Evolutionary conservation across 495 filamentous ascomycete genomes (phyloP).

Genomic region (Paragyromitra xinjiangensis): DNA sequence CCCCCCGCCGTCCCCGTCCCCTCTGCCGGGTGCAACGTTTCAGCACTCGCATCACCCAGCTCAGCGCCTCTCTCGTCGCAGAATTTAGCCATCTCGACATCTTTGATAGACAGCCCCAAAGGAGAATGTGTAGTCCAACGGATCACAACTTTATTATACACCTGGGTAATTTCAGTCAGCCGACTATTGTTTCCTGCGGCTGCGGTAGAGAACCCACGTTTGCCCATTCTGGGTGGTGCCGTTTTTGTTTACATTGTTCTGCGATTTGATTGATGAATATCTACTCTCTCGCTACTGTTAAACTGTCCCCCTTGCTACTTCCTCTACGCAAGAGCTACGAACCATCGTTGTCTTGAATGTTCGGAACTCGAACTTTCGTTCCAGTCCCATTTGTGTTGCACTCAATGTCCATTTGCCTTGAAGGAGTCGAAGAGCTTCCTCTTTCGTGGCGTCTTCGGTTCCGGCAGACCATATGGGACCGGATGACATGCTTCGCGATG

Average conservation of each 20-base stretch:
- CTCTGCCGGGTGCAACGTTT: conserved; percentile 34
- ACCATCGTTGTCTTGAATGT: conserved; percentile 72
- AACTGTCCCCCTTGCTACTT: background rate
- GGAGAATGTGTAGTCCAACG: conserved; percentile 80
- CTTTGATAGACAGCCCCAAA: conserved; percentile 73
- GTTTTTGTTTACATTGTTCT: conserved; percentile 49
- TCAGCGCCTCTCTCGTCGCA: conserved; percentile 70
- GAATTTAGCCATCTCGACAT: conserved; percentile 70
- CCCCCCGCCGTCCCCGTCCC: conserved; percentile 18
- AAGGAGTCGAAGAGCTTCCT: conserved; percentile 51
- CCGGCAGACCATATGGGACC: conserved; percentile 44
- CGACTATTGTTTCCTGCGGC: background rate
- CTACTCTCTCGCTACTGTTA: conserved; percentile 29
- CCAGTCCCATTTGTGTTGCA: conserved; percentile 64
- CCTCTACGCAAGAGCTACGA: conserved; percentile 43
- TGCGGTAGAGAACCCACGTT: conserved; percentile 35
- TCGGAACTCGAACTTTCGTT: conserved; percentile 70
- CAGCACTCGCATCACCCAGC: conserved; percentile 63
- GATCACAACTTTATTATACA: conserved; percentile 69
- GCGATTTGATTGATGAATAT: conserved; percentile 55
- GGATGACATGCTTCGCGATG: conserved; percentile 27
- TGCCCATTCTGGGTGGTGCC: conserved; percentile 55
- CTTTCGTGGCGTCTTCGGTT: conserved; percentile 35
- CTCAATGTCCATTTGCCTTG: conserved; percentile 64
- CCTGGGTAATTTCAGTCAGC: conserved; percentile 57